Conservation (phyloP, 805 yeast genomes). For the Candida stauntonica region DNA sequence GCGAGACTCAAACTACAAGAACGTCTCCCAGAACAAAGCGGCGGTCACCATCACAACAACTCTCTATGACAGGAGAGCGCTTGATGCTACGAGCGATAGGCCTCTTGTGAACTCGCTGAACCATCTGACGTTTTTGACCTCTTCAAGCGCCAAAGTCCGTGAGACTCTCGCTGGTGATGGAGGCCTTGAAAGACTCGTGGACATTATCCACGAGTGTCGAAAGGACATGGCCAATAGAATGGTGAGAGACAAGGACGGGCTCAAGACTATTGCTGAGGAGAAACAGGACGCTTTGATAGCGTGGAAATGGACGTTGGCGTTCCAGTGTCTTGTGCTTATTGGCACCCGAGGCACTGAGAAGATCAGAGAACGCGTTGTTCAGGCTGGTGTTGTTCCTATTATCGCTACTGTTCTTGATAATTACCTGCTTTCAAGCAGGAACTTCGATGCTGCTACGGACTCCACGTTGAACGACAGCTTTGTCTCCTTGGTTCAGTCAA, state of each 20-base stretch:
- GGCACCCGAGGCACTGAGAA: slow-evolving; percentile 92
- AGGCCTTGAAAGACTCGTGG: slow-evolving; percentile 83
- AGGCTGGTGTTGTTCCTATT: slow-evolving; percentile 88
- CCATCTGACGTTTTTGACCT: slow-evolving; percentile 81
- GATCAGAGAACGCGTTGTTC: slow-evolving; percentile 79
- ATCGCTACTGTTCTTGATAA: slow-evolving; percentile 91
- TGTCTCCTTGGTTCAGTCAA: slow-evolving; percentile 12
- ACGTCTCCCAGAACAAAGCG: slow-evolving; percentile 76
- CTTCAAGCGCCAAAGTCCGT: slow-evolving; percentile 82
- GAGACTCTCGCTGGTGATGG: slow-evolving; percentile 89
- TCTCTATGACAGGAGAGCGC: slow-evolving; percentile 85
- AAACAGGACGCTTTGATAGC: slow-evolving; percentile 55
- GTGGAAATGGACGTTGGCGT: slow-evolving; percentile 96
- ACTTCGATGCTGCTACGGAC: slow-evolving; percentile 29
- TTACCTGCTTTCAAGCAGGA: slow-evolving; percentile 45
- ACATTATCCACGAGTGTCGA: slow-evolving; percentile 74
- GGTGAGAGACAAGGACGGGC: slow-evolving; percentile 5
- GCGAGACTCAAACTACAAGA: slow-evolving; percentile 88
- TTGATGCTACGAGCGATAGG: slow-evolving; percentile 83
- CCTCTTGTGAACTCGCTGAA: slow-evolving; percentile 90
- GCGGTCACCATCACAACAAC: slow-evolving; percentile 89
- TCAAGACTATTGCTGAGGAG: slow-evolving; percentile 29
- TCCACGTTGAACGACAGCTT: slow-evolving; percentile 15
- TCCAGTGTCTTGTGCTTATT: slow-evolving; percentile 85
- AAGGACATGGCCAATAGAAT: slow-evolving; percentile 5